Conservation (phyloP, 1,284 basidiomycete genomes). For the Tremellales sp. region DNA sequence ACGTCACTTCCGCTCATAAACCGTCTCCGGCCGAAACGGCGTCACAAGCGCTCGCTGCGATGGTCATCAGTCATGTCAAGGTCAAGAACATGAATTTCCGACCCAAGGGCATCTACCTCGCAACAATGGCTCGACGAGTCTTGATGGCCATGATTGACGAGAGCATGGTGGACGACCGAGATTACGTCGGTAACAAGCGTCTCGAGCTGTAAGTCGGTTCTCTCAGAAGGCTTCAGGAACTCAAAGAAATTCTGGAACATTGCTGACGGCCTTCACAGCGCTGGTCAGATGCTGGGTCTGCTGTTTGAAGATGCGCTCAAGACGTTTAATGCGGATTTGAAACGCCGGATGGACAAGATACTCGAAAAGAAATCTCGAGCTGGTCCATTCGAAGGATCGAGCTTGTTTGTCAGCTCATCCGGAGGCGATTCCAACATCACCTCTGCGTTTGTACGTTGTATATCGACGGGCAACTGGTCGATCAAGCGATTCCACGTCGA, state of each 20-base stretch:
- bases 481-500: conserved; percentile 99
- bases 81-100: conserved; percentile 87
- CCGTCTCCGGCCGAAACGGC: conserved; percentile 91
- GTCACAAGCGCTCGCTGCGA: conserved; percentile 90
- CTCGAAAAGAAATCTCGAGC: conserved; percentile 95
- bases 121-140: conserved; percentile 94
- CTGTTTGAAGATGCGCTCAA: conserved; percentile 99
- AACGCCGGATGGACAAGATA: conserved; percentile 95
- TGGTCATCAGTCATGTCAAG: conserved; percentile 94
- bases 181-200: conserved; percentile 99
- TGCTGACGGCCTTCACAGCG: conserved; percentile 59
- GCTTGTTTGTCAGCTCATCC: conserved; percentile 54
- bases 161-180: conserved; percentile 96
- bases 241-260: not conserved
- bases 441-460: conserved; percentile 92
- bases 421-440: conserved; percentile 75
- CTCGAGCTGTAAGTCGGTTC: conserved; percentile 74
- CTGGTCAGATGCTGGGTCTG: conserved; percentile 90
- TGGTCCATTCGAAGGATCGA: conserved; percentile 82
- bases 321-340: conserved; percentile 95
- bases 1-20: conserved; percentile 54
- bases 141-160: conserved; percentile 95
- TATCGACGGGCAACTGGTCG: conserved; percentile 99
- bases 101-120: conserved; percentile 94
- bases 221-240: not conserved